Percentiles rank a stretch among this genome's conserved stretches.
phyloP scores from a whole-genome alignment of 2,329 filamentous ascomycete genomes.

The Botrytis medusae region DNA sequence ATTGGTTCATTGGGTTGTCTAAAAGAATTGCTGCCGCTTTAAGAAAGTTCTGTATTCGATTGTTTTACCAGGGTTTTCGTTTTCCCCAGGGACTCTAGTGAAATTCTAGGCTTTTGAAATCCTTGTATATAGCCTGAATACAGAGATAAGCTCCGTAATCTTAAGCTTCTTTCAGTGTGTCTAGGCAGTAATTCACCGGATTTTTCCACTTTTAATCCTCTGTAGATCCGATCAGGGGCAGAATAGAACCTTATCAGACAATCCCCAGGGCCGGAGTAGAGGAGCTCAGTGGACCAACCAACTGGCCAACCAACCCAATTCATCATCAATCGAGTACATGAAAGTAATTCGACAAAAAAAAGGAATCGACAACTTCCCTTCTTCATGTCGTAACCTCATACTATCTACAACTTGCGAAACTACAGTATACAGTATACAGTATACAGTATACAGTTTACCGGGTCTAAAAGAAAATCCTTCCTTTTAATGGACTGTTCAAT shows the following conservation, averaged over 20 bases:
- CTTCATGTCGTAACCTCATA: background rate
- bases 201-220: background rate
- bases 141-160: background rate
- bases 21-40: background rate
- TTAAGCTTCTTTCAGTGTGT: background rate
- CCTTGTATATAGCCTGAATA: background rate
- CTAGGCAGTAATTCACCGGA: background rate
- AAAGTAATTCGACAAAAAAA: background rate
- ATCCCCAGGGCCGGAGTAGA: background rate
- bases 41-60: background rate
- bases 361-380: background rate
- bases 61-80: background rate
- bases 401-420: background rate
- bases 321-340: background rate
- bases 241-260: constrained; percentile 1
- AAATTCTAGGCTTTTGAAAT: background rate
- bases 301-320: background rate
- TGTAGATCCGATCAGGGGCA: constrained; percentile 3
- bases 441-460: background rate
- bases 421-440: background rate
- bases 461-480: background rate
- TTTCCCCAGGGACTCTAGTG: background rate
- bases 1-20: background rate
- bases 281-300: background rate
- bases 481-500: constrained; percentile 7